Base-by-base conservation (phyloP, 2,329 filamentous ascomycete genomes). In the Parastagonospora avenae region DNA sequence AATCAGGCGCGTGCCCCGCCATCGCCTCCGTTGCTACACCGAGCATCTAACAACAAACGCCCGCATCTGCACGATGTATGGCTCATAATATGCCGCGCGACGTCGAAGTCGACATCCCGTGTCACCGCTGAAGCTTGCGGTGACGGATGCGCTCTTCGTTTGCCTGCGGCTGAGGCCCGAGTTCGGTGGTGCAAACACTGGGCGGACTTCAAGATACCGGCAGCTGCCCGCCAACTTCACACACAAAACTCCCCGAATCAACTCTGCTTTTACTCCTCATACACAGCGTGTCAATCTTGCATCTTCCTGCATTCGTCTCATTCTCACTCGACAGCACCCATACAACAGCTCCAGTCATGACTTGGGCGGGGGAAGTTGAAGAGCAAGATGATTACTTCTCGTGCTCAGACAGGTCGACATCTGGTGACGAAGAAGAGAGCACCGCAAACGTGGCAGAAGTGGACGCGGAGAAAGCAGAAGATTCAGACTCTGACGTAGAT, bases 401-500 rank as follows among this genome's bases (percentile, higher is more conserved):
- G 5, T 51, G 44, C 36, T 46, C 60, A 16, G 56, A 58, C 6
- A 35, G 24, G 7, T 54, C 46, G 7, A 16, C 15, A 2, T 55
- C 52, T 19, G 46, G 38, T n/a, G 32, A 40, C 6, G 49, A 59
- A 38, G 38, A 5, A 29, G 52, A 7, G 32, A 41, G 9, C 12
- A 10, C 2, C 16, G 42, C 2, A 30, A 48, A 4, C 1, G 15
- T 10, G 6, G 28, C 11, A 9, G 15, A 33, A n/a, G 27, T 28
- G 3, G 30, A 12, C 7, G 3, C 27, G 8, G 11, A 28, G 5
- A 15, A 19, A 19, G 46, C 40, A n/a, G 44, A 52, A 10, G 53
- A 66, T 35, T 52, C 59, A 7, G 60, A 67, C 12, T 57, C 57
- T 1, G 66, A 71, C 31, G 39, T 55, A n/a, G 70, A 72, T 15